Base-by-base conservation (phyloP, 768 basidiomycete species). In the Gymnopilus junonius region DNA sequence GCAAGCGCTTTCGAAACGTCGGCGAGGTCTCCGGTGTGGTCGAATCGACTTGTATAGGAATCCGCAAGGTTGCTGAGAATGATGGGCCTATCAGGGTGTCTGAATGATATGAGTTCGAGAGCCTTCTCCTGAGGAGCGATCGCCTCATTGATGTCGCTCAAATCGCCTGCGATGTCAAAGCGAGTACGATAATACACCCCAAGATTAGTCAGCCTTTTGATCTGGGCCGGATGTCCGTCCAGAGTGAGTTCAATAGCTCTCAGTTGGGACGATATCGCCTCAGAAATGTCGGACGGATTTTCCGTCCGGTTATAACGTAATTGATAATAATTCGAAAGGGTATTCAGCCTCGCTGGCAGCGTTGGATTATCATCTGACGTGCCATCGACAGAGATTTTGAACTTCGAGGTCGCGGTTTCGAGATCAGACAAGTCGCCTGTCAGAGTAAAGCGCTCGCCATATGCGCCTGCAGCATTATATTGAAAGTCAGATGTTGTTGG, bases 1-100 rank as follows among this genome's bases (percentile, higher is more conserved):
- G 59, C 32, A 56, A 75, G 31, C 10, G 64, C 65, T 43, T 70
- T 65, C 45, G 73, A 42, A 21, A 67, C 54, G 42, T 76, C 72
- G 21, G 55, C 43, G n/a, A 65, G 39, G 53, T 72, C 63, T 51
- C 73, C 58, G 10, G 59, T 61, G 14, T 34, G 63, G 29, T 65
- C 21, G 31, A 75, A 79, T 8, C 61, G 55, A 37, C 4, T 54
- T 57, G 31, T 12, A 23, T 64, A 58, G 23, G 63, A 55, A 20
- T 29, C 6, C 11, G 58, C 64, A 21, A 69, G 59, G 40, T 46
- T 65, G 35, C 53, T 58, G 17, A 67, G 31, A 12, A 34, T 42
- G 43, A 20, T 20, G 10, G 43, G 43, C 43, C 43, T n/a, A 20
- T 23, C 43, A 4, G 43, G 43, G 14, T 59, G 48, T 17, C 40